Evolutionary conservation across 495 filamentous ascomycete genomes (phyloP), one percentile per base, ranked within the genome.

Genomic region (Astrothelium macrocarpum): DNA sequence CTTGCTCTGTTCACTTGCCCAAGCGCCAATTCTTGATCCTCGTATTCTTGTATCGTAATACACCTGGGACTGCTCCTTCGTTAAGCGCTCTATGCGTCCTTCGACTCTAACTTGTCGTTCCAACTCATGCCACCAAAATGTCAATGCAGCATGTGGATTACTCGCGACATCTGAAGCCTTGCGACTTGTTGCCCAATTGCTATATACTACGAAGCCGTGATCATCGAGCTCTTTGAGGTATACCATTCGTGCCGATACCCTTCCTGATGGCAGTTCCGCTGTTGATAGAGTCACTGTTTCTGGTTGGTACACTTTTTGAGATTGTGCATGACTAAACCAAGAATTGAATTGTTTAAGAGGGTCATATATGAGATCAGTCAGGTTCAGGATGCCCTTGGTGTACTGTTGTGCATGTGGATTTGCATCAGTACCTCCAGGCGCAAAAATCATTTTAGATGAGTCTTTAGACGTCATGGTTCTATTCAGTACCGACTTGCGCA

Each of bases 21-120:
- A 97, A 12, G 90, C 94, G 5, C 94, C 95, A 66, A 97, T 83
- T 69, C 90, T 82, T 69, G 85, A 90, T 2, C 90, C 89, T 29
- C 89, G 78, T 49, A 86, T 86, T 45, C 90, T 75, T 2, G 91
- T 94, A 70, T 89, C 87, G 77, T 84, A 98, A 76, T 98, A 97
- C 36, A 86, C 74, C 78, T 95, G 90, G 64, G 86, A 90, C 77
- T 96, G 92, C 65, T 85, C 87, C 16, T 75, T 68, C 9, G 76
- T 79, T 63, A 96, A 67, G 66, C 90, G 81, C 70, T 88, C 85
- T 7, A 85, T 80, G 49, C 74, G 68, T 1, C 92, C 92, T 74
- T 96, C 92, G 1, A 97, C 84, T 4, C 92, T 79, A 1, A 97
- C 87, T 75, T 96, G 91, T 2, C 92, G 81, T 76, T 97, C 90